phyloP scores from a whole-genome alignment of 2,329 filamentous ascomycete genomes.

The Herpotrichia juniperi region DNA sequence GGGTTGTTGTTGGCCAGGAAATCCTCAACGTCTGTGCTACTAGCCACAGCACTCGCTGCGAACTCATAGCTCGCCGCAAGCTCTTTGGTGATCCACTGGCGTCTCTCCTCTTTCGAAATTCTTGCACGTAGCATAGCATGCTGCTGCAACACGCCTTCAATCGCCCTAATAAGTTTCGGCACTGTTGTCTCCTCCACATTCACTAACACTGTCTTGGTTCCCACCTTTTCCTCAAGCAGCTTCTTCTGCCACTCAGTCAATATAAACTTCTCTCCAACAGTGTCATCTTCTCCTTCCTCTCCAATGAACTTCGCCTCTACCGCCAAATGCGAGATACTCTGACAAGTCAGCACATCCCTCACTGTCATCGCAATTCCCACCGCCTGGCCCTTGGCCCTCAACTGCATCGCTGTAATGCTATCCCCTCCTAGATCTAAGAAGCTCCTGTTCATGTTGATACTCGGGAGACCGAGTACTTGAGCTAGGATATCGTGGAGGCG shows the following conservation, averaged over 20 bases:
- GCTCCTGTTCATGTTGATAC: conserved; percentile 19
- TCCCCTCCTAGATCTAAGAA: conserved; percentile 18
- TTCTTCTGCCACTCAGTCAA: conserved; percentile 50
- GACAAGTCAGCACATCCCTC: conserved; percentile 14
- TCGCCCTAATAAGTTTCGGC: conserved; percentile 25
- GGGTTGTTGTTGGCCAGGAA: conserved; percentile 3
- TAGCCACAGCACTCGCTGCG: conserved; percentile 8
- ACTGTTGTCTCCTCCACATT: conserved; percentile 27
- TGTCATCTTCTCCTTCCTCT: conserved; percentile 12
- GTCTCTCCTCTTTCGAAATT: conserved; percentile 9
- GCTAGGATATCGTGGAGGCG: conserved; percentile 39
- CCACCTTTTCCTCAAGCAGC: conserved; percentile 32
- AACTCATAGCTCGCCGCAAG: conserved; percentile 16
- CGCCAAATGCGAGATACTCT: conserved; percentile 18
- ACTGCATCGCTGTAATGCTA: conserved; percentile 21
- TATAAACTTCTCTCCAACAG: conserved; percentile 32
- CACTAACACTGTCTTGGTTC: conserved; percentile 48
- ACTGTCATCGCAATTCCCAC: conserved; percentile 16
- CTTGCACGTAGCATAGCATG: conserved; percentile 27
- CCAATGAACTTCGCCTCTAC: conserved; percentile 11
- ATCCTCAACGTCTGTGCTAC: conserved; percentile 5
- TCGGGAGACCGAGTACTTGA: conserved; percentile 41
- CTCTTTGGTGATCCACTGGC: conserved; percentile 19
- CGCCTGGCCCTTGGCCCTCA: conserved; percentile 13
- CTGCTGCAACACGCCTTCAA: conserved; percentile 15